phyloP scores from a whole-genome alignment of 2,329 filamentous ascomycete genomes.

The Ascochyta pisi region DNA sequence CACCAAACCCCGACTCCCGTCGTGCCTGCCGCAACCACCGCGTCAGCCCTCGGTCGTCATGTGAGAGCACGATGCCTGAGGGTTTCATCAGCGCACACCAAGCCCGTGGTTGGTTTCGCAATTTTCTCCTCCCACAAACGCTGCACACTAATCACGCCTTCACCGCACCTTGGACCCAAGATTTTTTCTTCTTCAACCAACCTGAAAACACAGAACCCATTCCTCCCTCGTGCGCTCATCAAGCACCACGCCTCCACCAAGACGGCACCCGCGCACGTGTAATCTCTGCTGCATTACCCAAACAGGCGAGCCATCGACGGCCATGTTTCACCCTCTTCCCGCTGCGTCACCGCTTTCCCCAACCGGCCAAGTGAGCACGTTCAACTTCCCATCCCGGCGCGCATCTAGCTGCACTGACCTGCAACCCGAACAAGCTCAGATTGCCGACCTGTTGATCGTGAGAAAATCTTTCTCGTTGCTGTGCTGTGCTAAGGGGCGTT shows the following conservation, averaged over 20 bases:
- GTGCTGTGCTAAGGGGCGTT: no score
- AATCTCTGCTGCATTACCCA: background rate
- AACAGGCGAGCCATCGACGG: background rate
- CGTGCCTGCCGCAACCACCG: conserved; percentile 17
- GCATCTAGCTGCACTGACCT: conserved; percentile 12
- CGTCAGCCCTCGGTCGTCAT: conserved; percentile 22
- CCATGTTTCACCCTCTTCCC: conserved; percentile 6
- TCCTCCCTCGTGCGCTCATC: background rate
- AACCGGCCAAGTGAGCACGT: background rate
- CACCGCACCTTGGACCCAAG: no score
- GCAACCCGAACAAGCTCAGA: conserved; percentile 1
- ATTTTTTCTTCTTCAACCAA: no score
- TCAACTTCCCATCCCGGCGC: conserved; percentile 2
- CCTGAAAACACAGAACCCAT: no score
- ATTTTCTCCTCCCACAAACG: background rate
- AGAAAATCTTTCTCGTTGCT: no score
- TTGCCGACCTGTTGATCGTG: conserved; percentile 19
- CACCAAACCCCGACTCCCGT: background rate
- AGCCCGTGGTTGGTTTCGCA: conserved; percentile 10
- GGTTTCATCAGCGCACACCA: conserved; percentile 10
- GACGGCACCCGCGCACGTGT: background rate
- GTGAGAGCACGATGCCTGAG: conserved; percentile 18
- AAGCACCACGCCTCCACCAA: background rate
- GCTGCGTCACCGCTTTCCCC: conserved; percentile 1
- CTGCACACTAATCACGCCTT: no score